Evolutionary conservation across 176 grass and related monocot genomes (phyloP).

Genomic region (Hyparrhenia diplandra): DNA sequence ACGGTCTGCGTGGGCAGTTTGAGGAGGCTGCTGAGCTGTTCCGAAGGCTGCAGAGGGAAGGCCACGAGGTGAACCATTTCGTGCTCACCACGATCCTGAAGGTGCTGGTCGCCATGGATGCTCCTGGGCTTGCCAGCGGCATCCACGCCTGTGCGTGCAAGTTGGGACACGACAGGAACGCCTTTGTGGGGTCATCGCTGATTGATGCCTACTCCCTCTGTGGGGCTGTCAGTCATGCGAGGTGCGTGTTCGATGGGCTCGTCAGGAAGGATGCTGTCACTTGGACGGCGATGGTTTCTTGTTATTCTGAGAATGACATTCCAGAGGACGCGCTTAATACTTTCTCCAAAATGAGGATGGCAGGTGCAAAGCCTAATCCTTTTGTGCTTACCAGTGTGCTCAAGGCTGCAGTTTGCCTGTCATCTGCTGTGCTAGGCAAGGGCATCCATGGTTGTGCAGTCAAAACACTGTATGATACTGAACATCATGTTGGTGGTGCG

Average conservation of each 20-base stretch:
- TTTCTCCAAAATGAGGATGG: constrained; percentile 37
- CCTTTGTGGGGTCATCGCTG: constrained; percentile 25
- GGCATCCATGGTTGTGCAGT: constrained; percentile 33
- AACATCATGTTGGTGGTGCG: constrained; percentile 37
- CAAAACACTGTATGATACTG: constrained; percentile 24
- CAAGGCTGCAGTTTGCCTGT: constrained; percentile 27
- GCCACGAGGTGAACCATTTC: constrained; percentile 50
- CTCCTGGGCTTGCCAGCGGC: neutral
- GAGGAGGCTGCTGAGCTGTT: neutral
- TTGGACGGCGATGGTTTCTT: constrained; percentile 41
- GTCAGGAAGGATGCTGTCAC: constrained; percentile 26
- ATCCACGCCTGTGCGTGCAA: constrained; percentile 33
- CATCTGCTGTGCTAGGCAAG: constrained; percentile 28
- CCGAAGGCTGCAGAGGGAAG: constrained; percentile 11
- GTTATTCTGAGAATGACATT: constrained; percentile 34
- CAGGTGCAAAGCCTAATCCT: constrained; percentile 15
- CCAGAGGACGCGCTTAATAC: constrained; percentile 2
- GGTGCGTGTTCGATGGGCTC: constrained; percentile 16
- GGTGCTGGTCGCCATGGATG: constrained; percentile 27
- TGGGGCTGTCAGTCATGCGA: constrained; percentile 15
- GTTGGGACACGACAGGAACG: constrained; percentile 28
- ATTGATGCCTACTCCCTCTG: constrained; percentile 41
- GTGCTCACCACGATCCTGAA: constrained; percentile 36
- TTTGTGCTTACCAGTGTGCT: constrained; percentile 41
- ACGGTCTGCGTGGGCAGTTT: neutral